phyloP scores from a whole-genome alignment of 139 green algal genomes.

The Chlamydomonas incerta region DNA sequence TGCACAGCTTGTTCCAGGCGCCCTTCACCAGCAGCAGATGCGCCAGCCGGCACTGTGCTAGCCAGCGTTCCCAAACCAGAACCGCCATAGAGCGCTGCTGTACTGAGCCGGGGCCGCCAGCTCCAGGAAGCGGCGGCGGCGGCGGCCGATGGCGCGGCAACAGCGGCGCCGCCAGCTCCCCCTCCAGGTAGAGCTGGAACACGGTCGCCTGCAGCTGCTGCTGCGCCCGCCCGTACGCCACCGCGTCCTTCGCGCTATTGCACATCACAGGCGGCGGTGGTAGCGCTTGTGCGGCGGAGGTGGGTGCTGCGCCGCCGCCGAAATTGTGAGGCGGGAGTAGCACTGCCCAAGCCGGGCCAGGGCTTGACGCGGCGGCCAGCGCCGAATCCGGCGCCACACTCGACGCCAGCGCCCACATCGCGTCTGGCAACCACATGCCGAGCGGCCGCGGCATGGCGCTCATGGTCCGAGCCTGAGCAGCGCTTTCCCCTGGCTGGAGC shows the following conservation, averaged over 20 bases:
- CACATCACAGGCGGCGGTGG: conserved; percentile 28
- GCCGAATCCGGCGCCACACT: too few species aligned
- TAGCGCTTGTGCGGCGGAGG: too few species aligned
- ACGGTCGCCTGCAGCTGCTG: conserved; percentile 84
- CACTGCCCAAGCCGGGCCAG: neutral
- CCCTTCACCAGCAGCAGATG: conserved; percentile 46
- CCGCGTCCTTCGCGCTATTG: neutral
- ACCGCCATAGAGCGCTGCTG: neutral
- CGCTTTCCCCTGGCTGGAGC: neutral
- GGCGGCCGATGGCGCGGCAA: conserved; percentile 26
- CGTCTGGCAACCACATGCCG: conserved; percentile 25
- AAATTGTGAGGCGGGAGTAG: neutral
- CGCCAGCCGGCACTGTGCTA: conserved; percentile 46
- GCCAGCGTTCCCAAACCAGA: conserved; percentile 21
- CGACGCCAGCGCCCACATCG: conserved; percentile 12
- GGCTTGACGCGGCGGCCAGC: neutral
- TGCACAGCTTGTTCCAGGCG: conserved; percentile 30
- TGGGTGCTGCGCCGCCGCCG: neutral
- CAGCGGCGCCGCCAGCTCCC: conserved; percentile 28
- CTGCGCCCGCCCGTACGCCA: conserved; percentile 70
- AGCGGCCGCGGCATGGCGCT: conserved; percentile 4
- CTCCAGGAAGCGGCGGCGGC: neutral
- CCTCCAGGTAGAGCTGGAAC: conserved; percentile 44
- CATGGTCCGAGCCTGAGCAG: neutral
- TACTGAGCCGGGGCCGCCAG: too few species aligned